Evolutionary conservation across 352 stramenopile genomes (phyloP), one percentile per base, ranked within the genome.

Genomic region (Phytophthora hibernalis): DNA sequence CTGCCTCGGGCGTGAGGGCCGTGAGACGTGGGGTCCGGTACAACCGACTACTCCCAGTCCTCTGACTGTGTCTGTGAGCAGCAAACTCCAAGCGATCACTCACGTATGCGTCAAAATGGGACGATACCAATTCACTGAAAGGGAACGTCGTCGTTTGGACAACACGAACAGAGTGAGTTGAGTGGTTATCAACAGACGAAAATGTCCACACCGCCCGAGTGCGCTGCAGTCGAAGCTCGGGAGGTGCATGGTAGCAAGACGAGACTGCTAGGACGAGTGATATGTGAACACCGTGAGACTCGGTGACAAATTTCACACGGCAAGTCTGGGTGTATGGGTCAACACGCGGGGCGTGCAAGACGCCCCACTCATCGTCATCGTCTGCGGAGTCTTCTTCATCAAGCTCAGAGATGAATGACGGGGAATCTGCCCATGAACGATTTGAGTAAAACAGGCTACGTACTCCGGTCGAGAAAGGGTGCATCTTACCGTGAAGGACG

Each of bases 51-150:
- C 61, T 45, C 15, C 5, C 57, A 24, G 33, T 38, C 54, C 43
- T 53, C n/a, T 68, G 47, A 5, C 15, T 30, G 16, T 63, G 30
- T 22, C 55, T 44, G n/a, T 21, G 51, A 60, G 67, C 43, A 47
- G 61, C 55, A 33, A 66, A 33, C 21, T 52, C n/a, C 6, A 74
- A 49, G 35, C 51, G 61, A 45, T 67, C 55, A 15, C 22, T 31
- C 12, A 61, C 61, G 56, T 68, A 74, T 16, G 67, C 61, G 18
- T 57, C 12, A 18, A 74, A 74, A 3, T 44, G 24, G 28, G 35
- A 20, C 13, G 33, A 42, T 20, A 38, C 47, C n/a, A 74, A 0
- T 2, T 59, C 28, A 13, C 18, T 13, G 7, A 74, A 11, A 31
- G 24, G 21, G 12, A 35, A 38, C 38, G 54, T 53, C 9, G 49